Conservation (phyloP, 441 rosid species). For the Jatropha podagrica region DNA sequence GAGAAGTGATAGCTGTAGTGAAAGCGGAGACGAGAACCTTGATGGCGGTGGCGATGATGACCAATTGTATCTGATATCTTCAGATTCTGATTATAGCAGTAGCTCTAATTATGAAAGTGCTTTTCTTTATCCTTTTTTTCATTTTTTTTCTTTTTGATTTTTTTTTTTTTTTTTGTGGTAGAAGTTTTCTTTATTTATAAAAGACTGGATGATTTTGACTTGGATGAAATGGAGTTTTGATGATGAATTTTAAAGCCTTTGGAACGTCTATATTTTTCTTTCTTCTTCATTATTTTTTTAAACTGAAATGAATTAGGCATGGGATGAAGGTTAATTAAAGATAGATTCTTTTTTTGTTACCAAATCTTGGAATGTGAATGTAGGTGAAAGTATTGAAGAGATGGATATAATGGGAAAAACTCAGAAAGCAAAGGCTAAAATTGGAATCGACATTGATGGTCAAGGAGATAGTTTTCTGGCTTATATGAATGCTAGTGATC, state of each 20-base stretch:
- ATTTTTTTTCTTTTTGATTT: neutral
- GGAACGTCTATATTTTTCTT: neutral
- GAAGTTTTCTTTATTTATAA: slow-evolving; percentile 7
- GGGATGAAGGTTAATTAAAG: neutral
- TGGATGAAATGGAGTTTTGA: neutral
- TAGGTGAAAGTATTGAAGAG: slow-evolving; percentile 30
- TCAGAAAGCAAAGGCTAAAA: slow-evolving; percentile 10
- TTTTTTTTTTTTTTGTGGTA: neutral
- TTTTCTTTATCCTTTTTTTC: slow-evolving; percentile 3
- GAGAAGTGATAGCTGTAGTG: slow-evolving; percentile 21
- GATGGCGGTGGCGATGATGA: slow-evolving; percentile 24
- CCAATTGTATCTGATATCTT: slow-evolving; percentile 29
- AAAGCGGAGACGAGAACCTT: slow-evolving; percentile 18
- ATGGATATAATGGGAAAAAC: slow-evolving; percentile 20
- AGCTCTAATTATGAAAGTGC: slow-evolving; percentile 35
- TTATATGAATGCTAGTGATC: slow-evolving; percentile 19
- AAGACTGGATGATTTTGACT: neutral
- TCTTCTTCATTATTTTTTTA: no score
- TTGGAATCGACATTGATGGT: slow-evolving; percentile 4
- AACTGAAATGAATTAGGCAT: no score
- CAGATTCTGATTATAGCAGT: slow-evolving; percentile 37
- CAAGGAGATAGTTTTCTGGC: slow-evolving; percentile 5
- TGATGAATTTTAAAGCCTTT: neutral
- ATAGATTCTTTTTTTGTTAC: neutral
- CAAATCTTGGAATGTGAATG: neutral